Conservation (phyloP, 192 early-diverging fungal genomes). For the Podila minutissima region DNA sequence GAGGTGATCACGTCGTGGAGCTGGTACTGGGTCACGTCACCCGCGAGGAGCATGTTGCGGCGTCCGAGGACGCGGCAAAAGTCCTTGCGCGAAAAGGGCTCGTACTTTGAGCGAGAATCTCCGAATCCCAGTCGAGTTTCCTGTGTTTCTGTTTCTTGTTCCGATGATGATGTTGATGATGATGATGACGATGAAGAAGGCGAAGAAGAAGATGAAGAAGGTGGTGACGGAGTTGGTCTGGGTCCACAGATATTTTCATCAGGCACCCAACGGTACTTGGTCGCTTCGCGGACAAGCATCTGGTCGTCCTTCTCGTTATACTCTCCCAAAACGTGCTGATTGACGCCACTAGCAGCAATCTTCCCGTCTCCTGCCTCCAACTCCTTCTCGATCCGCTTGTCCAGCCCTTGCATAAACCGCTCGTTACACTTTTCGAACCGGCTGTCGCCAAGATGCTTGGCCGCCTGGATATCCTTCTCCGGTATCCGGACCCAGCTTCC, state of each 20-base stretch:
- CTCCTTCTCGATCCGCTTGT: not conserved
- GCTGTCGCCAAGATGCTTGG: constrained; percentile 28
- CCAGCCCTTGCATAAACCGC: constrained; percentile 32
- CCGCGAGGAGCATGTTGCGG: constrained; percentile 55
- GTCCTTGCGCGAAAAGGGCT: constrained; percentile 13
- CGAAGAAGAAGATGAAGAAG: not conserved
- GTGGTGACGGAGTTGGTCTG: not conserved
- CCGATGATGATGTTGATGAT: not conserved
- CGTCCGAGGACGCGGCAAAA: constrained; percentile 52
- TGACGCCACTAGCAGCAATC: not conserved
- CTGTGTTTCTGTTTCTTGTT: not conserved
- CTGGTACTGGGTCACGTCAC: constrained; percentile 62
- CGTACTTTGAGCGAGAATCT: constrained; percentile 19
- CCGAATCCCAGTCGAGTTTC: constrained; percentile 22
- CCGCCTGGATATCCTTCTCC: constrained; percentile 5
- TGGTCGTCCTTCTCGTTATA: constrained; percentile 25
- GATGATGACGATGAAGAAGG: no score
- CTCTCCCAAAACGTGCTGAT: constrained; percentile 31
- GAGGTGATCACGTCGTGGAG: constrained; percentile 61
- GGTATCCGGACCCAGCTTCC: constrained; percentile 24
- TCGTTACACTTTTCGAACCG: constrained; percentile 39
- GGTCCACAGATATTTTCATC: constrained; percentile 34
- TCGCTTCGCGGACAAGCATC: constrained; percentile 31
- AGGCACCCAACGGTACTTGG: constrained; percentile 37
- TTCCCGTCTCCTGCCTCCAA: not conserved